A percentile compares a stretch with the other conserved stretches of the same genome.
phyloP scores from a whole-genome alignment of 805 yeast genomes.

The Isabelozyma rhagii region DNA sequence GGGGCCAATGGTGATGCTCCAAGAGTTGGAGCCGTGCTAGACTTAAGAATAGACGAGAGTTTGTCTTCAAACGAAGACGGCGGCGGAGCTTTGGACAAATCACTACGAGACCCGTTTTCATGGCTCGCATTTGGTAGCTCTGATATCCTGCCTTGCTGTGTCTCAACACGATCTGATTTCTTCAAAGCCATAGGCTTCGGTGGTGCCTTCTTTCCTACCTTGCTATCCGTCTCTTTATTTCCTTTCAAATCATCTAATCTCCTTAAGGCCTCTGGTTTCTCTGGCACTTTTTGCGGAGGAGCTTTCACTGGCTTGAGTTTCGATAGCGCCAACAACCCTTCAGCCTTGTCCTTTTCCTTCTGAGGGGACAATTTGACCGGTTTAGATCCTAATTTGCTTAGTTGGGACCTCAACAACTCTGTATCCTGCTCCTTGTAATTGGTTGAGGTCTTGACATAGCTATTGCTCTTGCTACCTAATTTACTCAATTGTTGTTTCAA shows the following conservation, averaged over 20 bases:
- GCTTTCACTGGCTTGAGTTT: constrained; percentile 13
- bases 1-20: not conserved
- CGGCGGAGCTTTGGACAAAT: not conserved
- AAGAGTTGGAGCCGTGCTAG: constrained; percentile 22
- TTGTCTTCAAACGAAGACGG: constrained; percentile 14
- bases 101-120: not conserved
- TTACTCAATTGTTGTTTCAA: constrained; percentile 22
- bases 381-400: constrained; percentile 3
- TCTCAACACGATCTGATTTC: too few species aligned
- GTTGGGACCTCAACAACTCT: constrained; percentile 2
- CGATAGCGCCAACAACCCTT: constrained; percentile 11
- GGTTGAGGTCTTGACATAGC: constrained; percentile 11
- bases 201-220: not conserved
- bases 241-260: constrained; percentile 10
- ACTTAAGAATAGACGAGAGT: constrained; percentile 24
- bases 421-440: constrained; percentile 5
- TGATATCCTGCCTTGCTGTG: not conserved
- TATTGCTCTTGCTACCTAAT: constrained; percentile 10
- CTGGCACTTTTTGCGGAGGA: constrained; percentile 9
- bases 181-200: not conserved
- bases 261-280: constrained; percentile 23
- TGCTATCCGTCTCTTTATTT: not conserved
- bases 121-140: not conserved
- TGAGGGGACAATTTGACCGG: not conserved
- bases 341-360: constrained; percentile 9